Percentiles rank a stretch among this genome's conserved stretches.
Conservation (phyloP, 1,139 yeast genomes). For the Lodderomyces pseudojiufengensis region DNA sequence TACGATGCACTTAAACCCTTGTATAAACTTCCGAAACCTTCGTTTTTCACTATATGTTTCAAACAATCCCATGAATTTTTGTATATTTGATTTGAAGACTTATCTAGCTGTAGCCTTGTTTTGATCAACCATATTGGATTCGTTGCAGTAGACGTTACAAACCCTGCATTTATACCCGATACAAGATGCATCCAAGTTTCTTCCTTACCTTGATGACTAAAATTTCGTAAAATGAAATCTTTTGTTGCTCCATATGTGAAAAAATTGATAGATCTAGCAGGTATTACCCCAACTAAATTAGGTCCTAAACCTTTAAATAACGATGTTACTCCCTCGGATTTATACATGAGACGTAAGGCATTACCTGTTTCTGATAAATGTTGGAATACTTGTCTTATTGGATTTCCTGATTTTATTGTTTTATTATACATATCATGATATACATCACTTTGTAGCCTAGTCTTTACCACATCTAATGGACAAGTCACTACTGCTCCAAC, state of each 20-base stretch:
- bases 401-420: constrained; percentile 39
- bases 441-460: constrained; percentile 88
- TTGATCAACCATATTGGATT: constrained; percentile 99
- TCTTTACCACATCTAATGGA: constrained; percentile 95
- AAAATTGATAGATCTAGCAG: constrained; percentile 95
- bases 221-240: constrained; percentile 58
- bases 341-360: constrained; percentile 66
- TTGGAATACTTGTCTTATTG: constrained; percentile 45
- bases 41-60: constrained; percentile 62
- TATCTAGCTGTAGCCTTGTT: constrained; percentile 90
- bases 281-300: constrained; percentile 95
- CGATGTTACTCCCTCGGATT: constrained; percentile 77
- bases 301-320: constrained; percentile 95
- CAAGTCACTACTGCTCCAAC: constrained; percentile 92
- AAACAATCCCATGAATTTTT: constrained; percentile 86
- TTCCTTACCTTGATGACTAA: constrained; percentile 69
- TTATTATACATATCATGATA: constrained; percentile 43
- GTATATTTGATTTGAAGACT: constrained; percentile 60
- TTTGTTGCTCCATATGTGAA: constrained; percentile 94
- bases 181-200: constrained; percentile 81
- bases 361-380: constrained; percentile 83
- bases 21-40: constrained; percentile 79
- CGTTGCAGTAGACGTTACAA: constrained; percentile 95
- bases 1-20: constrained; percentile 92
- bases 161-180: constrained; percentile 91